Evolutionary conservation across 1,284 basidiomycete species (phyloP).

Genomic region (Papiliotrema nemorosa): DNA sequence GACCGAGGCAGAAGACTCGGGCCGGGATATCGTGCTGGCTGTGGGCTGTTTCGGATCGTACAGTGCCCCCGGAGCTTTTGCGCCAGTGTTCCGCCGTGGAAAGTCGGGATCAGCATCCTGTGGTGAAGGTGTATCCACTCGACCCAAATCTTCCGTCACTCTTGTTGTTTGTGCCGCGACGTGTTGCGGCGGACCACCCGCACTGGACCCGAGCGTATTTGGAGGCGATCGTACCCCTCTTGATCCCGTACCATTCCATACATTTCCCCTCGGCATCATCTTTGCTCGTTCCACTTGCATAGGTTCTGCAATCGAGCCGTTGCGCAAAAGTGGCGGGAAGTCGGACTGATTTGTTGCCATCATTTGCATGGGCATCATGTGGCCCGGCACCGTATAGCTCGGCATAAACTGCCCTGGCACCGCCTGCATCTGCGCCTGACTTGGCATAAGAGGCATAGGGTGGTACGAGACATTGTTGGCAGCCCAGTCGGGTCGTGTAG

Average conservation of each 20-base stretch:
- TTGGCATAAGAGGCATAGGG: conserved; percentile 28
- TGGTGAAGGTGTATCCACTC: neutral
- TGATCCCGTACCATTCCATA: conserved; percentile 29
- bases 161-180: neutral
- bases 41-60: conserved; percentile 26
- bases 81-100: conserved; percentile 25
- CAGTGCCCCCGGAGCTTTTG: conserved; percentile 19
- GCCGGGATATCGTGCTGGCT: neutral
- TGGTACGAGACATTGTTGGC: conserved; percentile 46
- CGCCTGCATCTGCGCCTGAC: neutral
- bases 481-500: conserved; percentile 44
- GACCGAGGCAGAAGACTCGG: neutral
- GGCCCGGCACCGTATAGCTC: too few relatives aligned
- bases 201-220: neutral
- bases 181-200: neutral
- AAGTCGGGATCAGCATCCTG: conserved; percentile 34
- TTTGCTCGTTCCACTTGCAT: conserved; percentile 45
- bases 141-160: neutral
- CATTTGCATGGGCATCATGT: neutral
- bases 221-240: neutral
- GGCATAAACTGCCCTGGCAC: too few relatives aligned
- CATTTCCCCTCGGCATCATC: conserved; percentile 17
- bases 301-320: conserved; percentile 34
- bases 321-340: conserved; percentile 33
- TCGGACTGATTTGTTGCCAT: conserved; percentile 23